Evolutionary conservation across 1,284 basidiomycete species (phyloP), one percentile per base, ranked within the genome.

Genomic region (Cronartium quercuum): DNA sequence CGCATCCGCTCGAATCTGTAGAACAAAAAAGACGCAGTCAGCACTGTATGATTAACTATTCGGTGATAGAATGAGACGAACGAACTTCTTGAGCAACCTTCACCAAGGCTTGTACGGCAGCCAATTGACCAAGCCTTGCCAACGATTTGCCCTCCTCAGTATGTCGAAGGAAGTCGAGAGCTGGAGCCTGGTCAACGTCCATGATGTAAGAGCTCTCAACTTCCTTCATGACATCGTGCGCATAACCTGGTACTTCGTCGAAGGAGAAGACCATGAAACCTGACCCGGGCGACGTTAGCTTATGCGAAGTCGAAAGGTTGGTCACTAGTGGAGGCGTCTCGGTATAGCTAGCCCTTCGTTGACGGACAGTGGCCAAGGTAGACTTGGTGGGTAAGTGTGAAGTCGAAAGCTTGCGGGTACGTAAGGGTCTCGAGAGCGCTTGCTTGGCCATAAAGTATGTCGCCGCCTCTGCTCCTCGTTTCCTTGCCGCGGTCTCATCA

Each of bases 131-230:
- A 15, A 65, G 21, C 18, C 15, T 6, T 34, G 60, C 60, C 60
- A 62, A 38, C n/a, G n/a, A 34, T 42, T 40, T 61, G 9, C 69
- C 69, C 18, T 51, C 42, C 13, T 61, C 44, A 58, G 62, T 21
- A 42, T 65, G 57, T n/a, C 41, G 29, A 35, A 73, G 64, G 34
- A 64, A 73, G 13, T 57, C 47, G 13, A 73, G 62, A 34, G 60
- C 55, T 34, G 69, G 63, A 29, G 69, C 21, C 21, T 65, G 69
- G n/a, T 57, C n/a, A n/a, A 62, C 69, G 13, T 64, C 21, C 44
- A 73, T 73, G 35, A 35, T 12, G 18, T 1, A 55, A 10, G 69
- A 73, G 51, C 63, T 73, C 58, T 73, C 69, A 38, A 73, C 64
- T 41, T 73, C 69, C 41, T 60, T 51, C 18, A 66, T 21, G 18